These are phyloP conservation scores for Trypanosoma theileri DNA, from an alignment of 208 protist species.

Conservation along the genomic window DNA sequence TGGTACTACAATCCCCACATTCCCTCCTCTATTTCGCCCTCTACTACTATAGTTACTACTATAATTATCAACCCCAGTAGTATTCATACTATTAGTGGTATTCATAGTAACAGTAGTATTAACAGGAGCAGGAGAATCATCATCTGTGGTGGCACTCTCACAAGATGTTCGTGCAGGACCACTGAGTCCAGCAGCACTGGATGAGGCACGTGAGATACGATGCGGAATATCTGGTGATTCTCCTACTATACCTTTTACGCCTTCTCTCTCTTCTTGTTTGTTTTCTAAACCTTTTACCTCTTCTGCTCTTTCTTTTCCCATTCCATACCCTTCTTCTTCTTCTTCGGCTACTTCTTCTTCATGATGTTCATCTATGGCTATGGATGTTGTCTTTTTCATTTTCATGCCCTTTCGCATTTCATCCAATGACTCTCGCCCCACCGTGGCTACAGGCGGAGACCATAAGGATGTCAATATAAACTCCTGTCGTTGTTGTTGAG, in stretches of 20 bases:
- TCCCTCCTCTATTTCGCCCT: no score
- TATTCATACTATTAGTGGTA: background rate
- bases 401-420: no score
- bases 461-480: no score
- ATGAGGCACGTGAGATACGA: conserved; percentile 4
- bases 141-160: background rate
- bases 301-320: background rate
- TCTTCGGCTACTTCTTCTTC: no score
- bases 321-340: no score
- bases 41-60: conserved; percentile 4
- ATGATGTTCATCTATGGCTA: no score
- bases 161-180: conserved; percentile 19
- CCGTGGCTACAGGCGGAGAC: no score
- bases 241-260: background rate
- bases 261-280: background rate
- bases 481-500: no score
- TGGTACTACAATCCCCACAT: background rate
- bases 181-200: conserved; percentile 16
- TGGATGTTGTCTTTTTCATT: no score
- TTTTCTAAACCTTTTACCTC: background rate
- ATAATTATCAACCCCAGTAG: background rate
- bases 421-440: no score
- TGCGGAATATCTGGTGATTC: background rate
- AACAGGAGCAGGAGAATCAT: no score
- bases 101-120: no score